phyloP scores from a whole-genome alignment of 1,284 basidiomycete species.

The Pascua guehoae region DNA sequence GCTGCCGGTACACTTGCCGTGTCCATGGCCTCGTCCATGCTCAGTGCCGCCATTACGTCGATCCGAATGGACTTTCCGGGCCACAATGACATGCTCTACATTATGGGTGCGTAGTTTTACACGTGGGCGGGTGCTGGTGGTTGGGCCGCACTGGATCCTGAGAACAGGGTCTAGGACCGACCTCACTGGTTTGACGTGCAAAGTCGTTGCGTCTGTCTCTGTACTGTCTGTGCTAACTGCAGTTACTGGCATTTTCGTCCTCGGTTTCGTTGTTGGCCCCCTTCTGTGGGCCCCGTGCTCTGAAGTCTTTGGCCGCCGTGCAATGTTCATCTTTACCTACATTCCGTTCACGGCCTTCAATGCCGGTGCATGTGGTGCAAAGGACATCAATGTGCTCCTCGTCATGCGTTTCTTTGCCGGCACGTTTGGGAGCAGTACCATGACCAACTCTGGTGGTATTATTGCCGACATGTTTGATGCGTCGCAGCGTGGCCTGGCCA shows the following conservation, averaged over 20 bases:
- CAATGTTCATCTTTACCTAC: constrained; percentile 48
- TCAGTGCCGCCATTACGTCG: constrained; percentile 24
- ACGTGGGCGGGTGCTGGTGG: too few species aligned
- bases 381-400: constrained; percentile 49
- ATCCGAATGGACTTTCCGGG: constrained; percentile 24
- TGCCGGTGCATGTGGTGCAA: constrained; percentile 44
- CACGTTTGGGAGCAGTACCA: constrained; percentile 44
- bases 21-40: constrained; percentile 26
- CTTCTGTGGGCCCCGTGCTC: constrained; percentile 33
- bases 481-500: constrained; percentile 46
- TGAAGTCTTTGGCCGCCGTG: constrained; percentile 40
- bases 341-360: constrained; percentile 50
- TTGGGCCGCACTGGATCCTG: not conserved
- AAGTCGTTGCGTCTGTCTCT: not conserved
- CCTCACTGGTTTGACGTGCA: not conserved
- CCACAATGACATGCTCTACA: constrained; percentile 23
- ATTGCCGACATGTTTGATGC: constrained; percentile 50
- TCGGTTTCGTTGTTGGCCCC: constrained; percentile 20
- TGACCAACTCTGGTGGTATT: constrained; percentile 52
- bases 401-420: constrained; percentile 52
- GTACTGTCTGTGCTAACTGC: not conserved
- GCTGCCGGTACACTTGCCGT: constrained; percentile 25
- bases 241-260: constrained; percentile 18
- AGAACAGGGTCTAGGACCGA: not conserved
- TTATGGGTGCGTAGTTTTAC: constrained; percentile 11